Evolutionary conservation across 1,139 yeast genomes (phyloP).

Genomic region (Pichia terricola): DNA sequence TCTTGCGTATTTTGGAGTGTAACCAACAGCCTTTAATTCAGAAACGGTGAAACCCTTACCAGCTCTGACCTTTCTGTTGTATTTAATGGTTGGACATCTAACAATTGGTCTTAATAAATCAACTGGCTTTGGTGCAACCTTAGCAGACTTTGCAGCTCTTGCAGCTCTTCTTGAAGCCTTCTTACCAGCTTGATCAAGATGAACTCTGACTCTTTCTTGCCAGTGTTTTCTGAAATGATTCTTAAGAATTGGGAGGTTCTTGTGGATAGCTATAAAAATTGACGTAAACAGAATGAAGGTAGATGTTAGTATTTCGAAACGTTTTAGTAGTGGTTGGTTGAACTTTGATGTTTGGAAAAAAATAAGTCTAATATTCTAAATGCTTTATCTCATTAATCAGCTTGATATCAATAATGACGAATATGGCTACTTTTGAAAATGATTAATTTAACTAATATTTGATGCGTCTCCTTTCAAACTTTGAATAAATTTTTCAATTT

Average conservation of each 20-base stretch:
- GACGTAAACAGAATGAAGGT: neutral
- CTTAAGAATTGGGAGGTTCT: constrained; percentile 93
- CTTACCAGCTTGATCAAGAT: constrained; percentile 99
- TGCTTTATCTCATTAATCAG: too few relatives aligned
- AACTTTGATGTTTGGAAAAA: constrained; percentile 3
- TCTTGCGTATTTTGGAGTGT: constrained; percentile 93
- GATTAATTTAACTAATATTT: too few relatives aligned
- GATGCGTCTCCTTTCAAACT: too few relatives aligned
- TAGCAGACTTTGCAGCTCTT: constrained; percentile 91
- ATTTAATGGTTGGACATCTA: constrained; percentile 96
- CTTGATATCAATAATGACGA: too few relatives aligned
- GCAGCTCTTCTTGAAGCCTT: constrained; percentile 94
- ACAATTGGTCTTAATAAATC: constrained; percentile 95
- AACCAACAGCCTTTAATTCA: constrained; percentile 97
- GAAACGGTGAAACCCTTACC: constrained; percentile 99
- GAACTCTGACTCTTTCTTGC: constrained; percentile 99
- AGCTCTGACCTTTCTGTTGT: constrained; percentile 99
- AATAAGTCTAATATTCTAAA: too few relatives aligned
- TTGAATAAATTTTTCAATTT: too few relatives aligned
- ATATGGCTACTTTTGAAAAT: too few relatives aligned
- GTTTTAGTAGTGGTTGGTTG: too few relatives aligned
- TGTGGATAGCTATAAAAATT: constrained; percentile 66
- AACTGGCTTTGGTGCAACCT: constrained; percentile 95
- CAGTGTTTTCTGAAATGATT: constrained; percentile 99
- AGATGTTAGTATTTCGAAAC: constrained; percentile 7